These are phyloP conservation scores for Botrytis tulipae DNA, from an alignment of 2,329 filamentous ascomycete genomes.

Conservation along the genomic window DNA sequence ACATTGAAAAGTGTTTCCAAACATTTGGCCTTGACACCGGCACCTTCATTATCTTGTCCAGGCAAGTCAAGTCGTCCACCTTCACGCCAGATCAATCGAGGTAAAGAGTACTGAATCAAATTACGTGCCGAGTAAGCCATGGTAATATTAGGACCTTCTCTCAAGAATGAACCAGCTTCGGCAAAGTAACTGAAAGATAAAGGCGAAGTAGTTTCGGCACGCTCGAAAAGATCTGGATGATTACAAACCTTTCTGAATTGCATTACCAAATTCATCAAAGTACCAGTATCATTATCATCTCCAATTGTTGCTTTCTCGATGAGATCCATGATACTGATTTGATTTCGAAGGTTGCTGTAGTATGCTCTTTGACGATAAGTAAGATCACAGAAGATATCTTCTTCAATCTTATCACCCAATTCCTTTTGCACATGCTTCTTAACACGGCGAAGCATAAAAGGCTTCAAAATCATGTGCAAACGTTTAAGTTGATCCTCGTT, in stretches of 20 bases:
- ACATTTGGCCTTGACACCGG: conserved; percentile 78
- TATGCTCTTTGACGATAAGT: conserved; percentile 94
- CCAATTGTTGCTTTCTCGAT: conserved; percentile 95
- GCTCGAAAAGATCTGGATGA: conserved; percentile 94
- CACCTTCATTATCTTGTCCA: conserved; percentile 68
- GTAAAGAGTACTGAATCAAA: conserved; percentile 79
- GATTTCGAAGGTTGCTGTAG: conserved; percentile 88
- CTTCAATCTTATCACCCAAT: conserved; percentile 96
- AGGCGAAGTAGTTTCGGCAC: conserved; percentile 85
- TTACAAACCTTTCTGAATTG: conserved; percentile 99
- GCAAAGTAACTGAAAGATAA: conserved; percentile 84
- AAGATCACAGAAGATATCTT: conserved; percentile 93
- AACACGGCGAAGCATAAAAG: conserved; percentile 98
- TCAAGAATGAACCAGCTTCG: conserved; percentile 91
- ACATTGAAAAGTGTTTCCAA: conserved; percentile 84
- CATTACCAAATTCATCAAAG: conserved; percentile 99
- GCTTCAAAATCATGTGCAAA: conserved; percentile 97
- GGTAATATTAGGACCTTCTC: conserved; percentile 76
- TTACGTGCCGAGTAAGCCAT: conserved; percentile 88
- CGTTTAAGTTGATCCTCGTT: conserved; percentile 97
- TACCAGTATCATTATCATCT: conserved; percentile 91
- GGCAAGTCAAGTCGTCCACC: conserved; percentile 73
- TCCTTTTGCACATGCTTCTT: conserved; percentile 99
- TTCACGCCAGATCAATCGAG: conserved; percentile 77
- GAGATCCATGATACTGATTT: conserved; percentile 97